These are phyloP conservation scores for Monilinia laxa DNA, from an alignment of 2,329 filamentous ascomycete genomes.

Conservation along the genomic window DNA sequence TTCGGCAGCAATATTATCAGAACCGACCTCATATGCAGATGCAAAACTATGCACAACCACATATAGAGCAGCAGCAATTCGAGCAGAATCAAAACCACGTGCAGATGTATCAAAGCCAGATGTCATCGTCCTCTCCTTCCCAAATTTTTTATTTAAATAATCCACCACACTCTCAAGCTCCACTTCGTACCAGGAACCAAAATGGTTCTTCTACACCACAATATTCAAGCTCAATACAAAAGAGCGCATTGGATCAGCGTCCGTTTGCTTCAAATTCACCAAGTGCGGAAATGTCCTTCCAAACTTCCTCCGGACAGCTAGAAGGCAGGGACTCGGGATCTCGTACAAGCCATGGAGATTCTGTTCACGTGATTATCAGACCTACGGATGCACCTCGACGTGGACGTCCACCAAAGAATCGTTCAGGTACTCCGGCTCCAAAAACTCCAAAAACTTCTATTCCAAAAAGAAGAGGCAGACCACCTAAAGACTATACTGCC, in stretches of 20 bases:
- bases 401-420: slow-evolving; percentile 17
- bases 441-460: neutral
- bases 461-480: slow-evolving; percentile 17
- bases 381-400: neutral
- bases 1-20: neutral
- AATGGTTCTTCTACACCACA: neutral
- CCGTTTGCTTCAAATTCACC: neutral
- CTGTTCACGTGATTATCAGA: neutral
- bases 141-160: neutral
- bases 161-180: neutral
- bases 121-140: neutral
- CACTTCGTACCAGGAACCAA: neutral
- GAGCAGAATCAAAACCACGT: slow-evolving; percentile 7
- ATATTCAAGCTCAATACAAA: neutral
- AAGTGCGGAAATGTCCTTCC: neutral
- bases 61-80: neutral
- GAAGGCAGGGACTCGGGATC: neutral
- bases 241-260: neutral
- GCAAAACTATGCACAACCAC: neutral
- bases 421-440: neutral
- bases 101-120: slow-evolving; percentile 3
- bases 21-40: neutral
- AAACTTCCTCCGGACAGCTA: neutral
- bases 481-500: slow-evolving; percentile 12
- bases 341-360: neutral